Conservation (phyloP, 2,329 filamentous ascomycete species). For the Helminthosporium solani region DNA sequence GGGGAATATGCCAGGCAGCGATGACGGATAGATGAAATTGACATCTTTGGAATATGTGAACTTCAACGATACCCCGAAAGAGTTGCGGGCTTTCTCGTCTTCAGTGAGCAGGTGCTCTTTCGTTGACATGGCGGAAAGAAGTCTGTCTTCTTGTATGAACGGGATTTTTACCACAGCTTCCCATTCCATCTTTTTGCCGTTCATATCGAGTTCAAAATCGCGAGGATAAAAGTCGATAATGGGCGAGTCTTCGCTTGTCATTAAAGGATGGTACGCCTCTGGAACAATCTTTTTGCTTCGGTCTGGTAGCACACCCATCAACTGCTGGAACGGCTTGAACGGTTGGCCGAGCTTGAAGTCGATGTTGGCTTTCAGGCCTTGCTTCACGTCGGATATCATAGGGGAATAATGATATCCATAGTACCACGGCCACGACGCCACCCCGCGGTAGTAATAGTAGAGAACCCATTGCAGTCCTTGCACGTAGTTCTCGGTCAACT, state of each 20-base stretch:
- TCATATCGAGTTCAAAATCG: slow-evolving; percentile 98
- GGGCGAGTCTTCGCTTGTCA: slow-evolving; percentile 86
- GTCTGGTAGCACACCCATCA: slow-evolving; percentile 97
- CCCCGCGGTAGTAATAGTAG: slow-evolving; percentile 96
- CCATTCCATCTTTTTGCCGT: slow-evolving; percentile 99
- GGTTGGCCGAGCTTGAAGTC: slow-evolving; percentile 93
- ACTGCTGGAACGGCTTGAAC: slow-evolving; percentile 90
- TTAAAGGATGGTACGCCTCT: slow-evolving; percentile 79
- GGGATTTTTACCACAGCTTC: slow-evolving; percentile 98
- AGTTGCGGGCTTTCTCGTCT: slow-evolving; percentile 79
- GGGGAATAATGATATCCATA: slow-evolving; percentile 96
- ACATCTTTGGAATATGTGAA: slow-evolving; percentile 80
- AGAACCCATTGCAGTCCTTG: slow-evolving; percentile 97
- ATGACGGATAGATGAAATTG: slow-evolving; percentile 83
- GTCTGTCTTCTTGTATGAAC: slow-evolving; percentile 89
- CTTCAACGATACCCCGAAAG: slow-evolving; percentile 88
- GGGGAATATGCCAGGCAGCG: slow-evolving; percentile 84
- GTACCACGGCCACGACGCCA: slow-evolving; percentile 98
- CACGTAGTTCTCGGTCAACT: slow-evolving; percentile 92
- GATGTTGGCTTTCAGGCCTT: slow-evolving; percentile 81
- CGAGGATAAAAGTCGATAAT: slow-evolving; percentile 98
- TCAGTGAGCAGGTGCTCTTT: slow-evolving; percentile 76
- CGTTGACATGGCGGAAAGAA: slow-evolving; percentile 81
- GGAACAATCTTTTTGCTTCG: slow-evolving; percentile 97
- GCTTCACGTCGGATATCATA: slow-evolving; percentile 93